Conservation (phyloP, 768 basidiomycete species). For the Candolleomyces efflorescens region DNA sequence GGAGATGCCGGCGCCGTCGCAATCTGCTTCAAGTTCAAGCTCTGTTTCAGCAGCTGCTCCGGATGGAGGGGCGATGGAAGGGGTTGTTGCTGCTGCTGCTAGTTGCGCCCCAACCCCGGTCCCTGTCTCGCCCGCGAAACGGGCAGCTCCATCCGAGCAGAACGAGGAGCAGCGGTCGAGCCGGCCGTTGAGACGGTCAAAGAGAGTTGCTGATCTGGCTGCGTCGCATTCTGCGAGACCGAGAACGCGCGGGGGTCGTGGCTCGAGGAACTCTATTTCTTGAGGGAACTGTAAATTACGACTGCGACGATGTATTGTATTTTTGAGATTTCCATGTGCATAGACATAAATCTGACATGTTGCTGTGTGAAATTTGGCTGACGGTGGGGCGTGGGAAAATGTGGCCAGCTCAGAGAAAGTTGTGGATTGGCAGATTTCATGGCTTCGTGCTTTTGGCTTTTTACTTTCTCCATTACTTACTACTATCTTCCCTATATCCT, state of each 20-base stretch:
- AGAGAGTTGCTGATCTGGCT: slow-evolving; percentile 58
- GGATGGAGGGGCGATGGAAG: slow-evolving; percentile 1
- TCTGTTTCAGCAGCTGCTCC: neutral
- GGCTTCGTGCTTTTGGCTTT: neutral
- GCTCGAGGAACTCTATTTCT: slow-evolving; percentile 36
- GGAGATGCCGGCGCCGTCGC: slow-evolving; percentile 7
- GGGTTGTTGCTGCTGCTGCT: neutral
- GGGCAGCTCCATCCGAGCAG: neutral
- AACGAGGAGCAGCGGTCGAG: neutral
- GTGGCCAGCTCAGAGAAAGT: slow-evolving; percentile 4
- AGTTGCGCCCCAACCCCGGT: neutral
- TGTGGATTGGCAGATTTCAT: slow-evolving; percentile 3
- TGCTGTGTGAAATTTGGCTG: neutral
- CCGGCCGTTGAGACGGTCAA: slow-evolving; percentile 55
- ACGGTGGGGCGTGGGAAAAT: slow-evolving; percentile 5
- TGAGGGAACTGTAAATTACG: slow-evolving; percentile 15
- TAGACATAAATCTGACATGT: neutral
- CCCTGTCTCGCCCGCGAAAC: neutral
- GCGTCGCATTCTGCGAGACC: slow-evolving; percentile 29
- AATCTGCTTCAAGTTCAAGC: neutral
- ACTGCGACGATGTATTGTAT: neutral
- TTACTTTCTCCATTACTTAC: slow-evolving; percentile 5
- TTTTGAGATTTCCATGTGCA: slow-evolving; percentile 1
- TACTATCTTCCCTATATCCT: slow-evolving; percentile 5
- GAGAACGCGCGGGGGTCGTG: slow-evolving; percentile 24